Evolutionary conservation across 164 flowering plant genomes (phyloP).

Genomic region (Piper longum): DNA sequence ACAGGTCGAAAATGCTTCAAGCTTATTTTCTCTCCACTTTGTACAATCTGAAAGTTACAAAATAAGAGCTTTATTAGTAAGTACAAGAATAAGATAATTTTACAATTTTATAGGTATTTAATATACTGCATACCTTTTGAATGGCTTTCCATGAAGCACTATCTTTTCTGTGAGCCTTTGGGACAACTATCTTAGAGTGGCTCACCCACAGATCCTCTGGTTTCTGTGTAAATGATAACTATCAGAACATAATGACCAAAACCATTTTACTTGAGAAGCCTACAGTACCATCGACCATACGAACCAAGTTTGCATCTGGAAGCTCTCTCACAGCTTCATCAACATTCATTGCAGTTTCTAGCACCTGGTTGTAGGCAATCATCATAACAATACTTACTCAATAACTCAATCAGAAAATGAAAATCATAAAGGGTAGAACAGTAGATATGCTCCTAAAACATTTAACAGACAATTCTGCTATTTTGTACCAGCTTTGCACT

Average conservation of each 20-base stretch:
- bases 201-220: slow-evolving; percentile 95
- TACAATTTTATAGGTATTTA: background rate
- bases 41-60: slow-evolving; percentile 33
- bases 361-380: slow-evolving; percentile 33
- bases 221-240: slow-evolving; percentile 29
- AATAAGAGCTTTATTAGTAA: too few species aligned
- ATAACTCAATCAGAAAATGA: background rate
- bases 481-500: slow-evolving; percentile 47
- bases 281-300: background rate
- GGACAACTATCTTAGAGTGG: slow-evolving; percentile 68
- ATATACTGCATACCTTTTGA: slow-evolving; percentile 45
- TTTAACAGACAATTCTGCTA: background rate
- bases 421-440: background rate
- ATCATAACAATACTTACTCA: background rate
- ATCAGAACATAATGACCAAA: background rate
- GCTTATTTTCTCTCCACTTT: slow-evolving; percentile 68
- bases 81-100: background rate
- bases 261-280: background rate
- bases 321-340: slow-evolving; percentile 90
- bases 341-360: slow-evolving; percentile 83
- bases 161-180: slow-evolving; percentile 88
- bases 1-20: slow-evolving; percentile 82
- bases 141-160: slow-evolving; percentile 74
- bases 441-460: too few species aligned
- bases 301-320: slow-evolving; percentile 95